A percentile compares a stretch with the other conserved stretches of the same genome.
Conservation (phyloP, 768 basidiomycete species). For the Cystobasidium onofrii region DNA sequence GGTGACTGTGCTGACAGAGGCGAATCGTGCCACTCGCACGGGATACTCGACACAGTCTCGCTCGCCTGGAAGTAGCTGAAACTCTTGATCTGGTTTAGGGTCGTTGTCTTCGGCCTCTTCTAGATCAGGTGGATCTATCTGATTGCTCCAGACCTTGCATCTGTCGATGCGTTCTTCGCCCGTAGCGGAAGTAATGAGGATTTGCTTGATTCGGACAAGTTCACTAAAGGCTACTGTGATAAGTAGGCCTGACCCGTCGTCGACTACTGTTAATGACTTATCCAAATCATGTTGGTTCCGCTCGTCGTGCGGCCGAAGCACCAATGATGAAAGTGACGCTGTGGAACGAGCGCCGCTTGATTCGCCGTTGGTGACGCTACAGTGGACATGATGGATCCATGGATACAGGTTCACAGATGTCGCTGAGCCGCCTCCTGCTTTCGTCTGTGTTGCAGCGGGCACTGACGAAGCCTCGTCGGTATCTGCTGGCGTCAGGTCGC, state of each 20-base stretch:
- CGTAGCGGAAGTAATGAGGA: background rate
- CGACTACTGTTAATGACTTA: constrained; percentile 34
- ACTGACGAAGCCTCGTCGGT: background rate
- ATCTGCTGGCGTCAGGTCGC: constrained; percentile 5
- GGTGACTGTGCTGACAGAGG: constrained; percentile 35
- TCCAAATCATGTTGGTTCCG: constrained; percentile 37
- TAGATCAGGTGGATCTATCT: constrained; percentile 32
- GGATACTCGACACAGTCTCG: constrained; percentile 40
- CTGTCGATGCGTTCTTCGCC: background rate
- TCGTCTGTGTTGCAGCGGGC: background rate
- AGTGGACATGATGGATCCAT: constrained; percentile 27
- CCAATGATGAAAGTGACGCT: constrained; percentile 8
- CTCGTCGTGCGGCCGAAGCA: constrained; percentile 38
- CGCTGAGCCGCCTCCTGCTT: background rate
- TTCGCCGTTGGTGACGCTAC: constrained; percentile 4
- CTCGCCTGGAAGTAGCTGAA: constrained; percentile 36
- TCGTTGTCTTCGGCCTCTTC: constrained; percentile 29
- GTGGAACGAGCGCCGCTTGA: background rate
- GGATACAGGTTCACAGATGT: constrained; percentile 16
- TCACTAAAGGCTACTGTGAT: constrained; percentile 33
- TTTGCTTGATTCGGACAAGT: constrained; percentile 38
- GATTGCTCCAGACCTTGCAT: constrained; percentile 38
- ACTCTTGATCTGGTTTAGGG: constrained; percentile 37
- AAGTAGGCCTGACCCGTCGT: constrained; percentile 39
- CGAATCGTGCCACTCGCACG: constrained; percentile 38